A percentile compares a stretch with the other conserved stretches of the same genome.
Conservation (phyloP, 2,329 filamentous ascomycete genomes). For the Neonectria magnoliae region DNA sequence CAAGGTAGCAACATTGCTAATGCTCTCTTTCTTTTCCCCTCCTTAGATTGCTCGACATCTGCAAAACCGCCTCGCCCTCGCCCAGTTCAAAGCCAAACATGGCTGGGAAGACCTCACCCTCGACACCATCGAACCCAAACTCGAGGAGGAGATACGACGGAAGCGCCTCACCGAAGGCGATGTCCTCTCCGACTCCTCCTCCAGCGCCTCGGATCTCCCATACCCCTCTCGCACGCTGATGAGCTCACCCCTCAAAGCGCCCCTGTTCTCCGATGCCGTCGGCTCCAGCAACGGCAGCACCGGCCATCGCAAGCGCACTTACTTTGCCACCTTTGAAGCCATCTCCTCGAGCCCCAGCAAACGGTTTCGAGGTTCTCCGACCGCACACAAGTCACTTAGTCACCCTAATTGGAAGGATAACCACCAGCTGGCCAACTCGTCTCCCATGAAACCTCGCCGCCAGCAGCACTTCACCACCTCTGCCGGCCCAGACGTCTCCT, state of each 20-base stretch:
- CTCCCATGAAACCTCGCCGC: conserved; percentile 81
- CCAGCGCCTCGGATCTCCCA: conserved; percentile 80
- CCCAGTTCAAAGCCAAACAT: conserved; percentile 97
- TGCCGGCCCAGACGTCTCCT: conserved; percentile 78
- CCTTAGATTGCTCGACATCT: conserved; percentile 88
- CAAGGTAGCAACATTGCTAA: conserved; percentile 25
- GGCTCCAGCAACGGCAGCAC: conserved; percentile 75
- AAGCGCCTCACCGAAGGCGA: conserved; percentile 77
- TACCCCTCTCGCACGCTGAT: conserved; percentile 76
- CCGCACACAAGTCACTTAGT: conserved; percentile 66
- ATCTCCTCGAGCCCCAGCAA: conserved; percentile 69
- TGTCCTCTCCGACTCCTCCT: conserved; percentile 86
- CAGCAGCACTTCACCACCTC: conserved; percentile 79
- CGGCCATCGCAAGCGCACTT: conserved; percentile 72
- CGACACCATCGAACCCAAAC: conserved; percentile 84
- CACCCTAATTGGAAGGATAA: conserved; percentile 79
- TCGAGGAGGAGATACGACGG: conserved; percentile 81
- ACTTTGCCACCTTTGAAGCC: conserved; percentile 67
- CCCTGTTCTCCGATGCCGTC: conserved; percentile 86
- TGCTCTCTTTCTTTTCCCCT: conserved; percentile 27
- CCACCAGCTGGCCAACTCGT: conserved; percentile 84
- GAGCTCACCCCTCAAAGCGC: conserved; percentile 85
- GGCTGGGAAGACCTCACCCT: conserved; percentile 92
- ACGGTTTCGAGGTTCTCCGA: conserved; percentile 72
- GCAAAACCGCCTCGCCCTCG: conserved; percentile 92